Percentiles rank a stretch among this genome's conserved stretches.
Evolutionary conservation across 345 rosid genomes (phyloP).

Genomic region (Populus nigra): DNA sequence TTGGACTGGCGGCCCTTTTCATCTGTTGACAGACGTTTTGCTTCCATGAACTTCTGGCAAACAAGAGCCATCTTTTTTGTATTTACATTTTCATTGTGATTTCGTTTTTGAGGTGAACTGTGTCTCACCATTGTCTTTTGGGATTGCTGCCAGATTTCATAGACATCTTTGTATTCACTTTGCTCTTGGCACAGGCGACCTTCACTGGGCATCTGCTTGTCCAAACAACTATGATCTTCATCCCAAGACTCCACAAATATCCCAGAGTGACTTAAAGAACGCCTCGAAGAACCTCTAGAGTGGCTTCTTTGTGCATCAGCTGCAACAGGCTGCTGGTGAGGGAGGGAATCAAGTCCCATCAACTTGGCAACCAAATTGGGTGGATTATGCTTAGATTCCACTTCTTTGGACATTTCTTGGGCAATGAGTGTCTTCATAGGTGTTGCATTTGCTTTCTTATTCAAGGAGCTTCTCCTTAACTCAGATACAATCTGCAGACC

Average conservation of each 20-base stretch:
- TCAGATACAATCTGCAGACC: constrained; percentile 54
- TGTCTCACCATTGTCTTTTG: constrained; percentile 44
- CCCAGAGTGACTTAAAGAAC: constrained; percentile 51
- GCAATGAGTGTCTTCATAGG: constrained; percentile 84
- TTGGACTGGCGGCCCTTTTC: constrained; percentile 71
- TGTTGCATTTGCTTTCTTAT: constrained; percentile 55
- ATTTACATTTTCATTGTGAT: constrained; percentile 26
- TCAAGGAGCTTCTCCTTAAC: constrained; percentile 54
- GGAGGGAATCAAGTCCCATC: constrained; percentile 94
- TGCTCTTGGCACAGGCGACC: constrained; percentile 35
- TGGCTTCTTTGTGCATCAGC: constrained; percentile 47
- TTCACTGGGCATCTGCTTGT: constrained; percentile 41
- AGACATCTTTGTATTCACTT: constrained; percentile 52
- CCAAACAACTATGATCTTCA: constrained; percentile 43
- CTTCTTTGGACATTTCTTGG: constrained; percentile 81
- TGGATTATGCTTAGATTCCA: constrained; percentile 46
- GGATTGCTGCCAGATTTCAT: constrained; percentile 63
- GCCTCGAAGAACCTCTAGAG: constrained; percentile 50
- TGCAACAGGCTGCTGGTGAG: constrained; percentile 49
- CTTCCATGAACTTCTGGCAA: constrained; percentile 84
- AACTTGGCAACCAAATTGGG: constrained; percentile 89
- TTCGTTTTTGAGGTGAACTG: constrained; percentile 47
- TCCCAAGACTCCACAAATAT: constrained; percentile 45
- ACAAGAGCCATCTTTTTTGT: constrained; percentile 69
- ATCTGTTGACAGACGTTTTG: constrained; percentile 67